Evolutionary conservation across 2,329 filamentous ascomycete genomes (phyloP), one percentile per base, ranked within the genome.

Genomic region (Scytalidium lignicola): DNA sequence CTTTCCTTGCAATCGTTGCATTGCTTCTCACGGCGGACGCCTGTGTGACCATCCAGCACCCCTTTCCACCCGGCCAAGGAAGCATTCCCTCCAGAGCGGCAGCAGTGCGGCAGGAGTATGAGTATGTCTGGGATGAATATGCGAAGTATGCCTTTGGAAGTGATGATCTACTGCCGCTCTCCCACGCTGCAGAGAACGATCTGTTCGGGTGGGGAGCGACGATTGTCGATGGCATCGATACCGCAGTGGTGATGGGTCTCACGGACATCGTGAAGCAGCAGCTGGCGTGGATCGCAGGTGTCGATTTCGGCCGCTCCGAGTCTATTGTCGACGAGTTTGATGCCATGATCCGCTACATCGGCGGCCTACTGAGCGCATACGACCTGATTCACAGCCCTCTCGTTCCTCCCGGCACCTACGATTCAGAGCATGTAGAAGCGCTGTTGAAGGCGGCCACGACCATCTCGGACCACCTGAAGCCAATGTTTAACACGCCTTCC

Each of bases 311-410:
- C 32, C 92, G 87, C 61, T 75, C 75, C 32, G 70, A 73, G 6
- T 67, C 73, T 1, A 67, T 71, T 3, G 81, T 93, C 45, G 90
- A 85, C 37, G 67, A 95, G 15, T 95, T 95, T 59, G 89, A 95
- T 67, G 92, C 87, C 0, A 95, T 87, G 1, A 95, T 95, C 61
- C 83, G 90, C 17, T 95, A 95, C 59, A 71, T 95, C 1, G 90
- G 80, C 6, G 89, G 88, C n/a, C 74, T 95, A 58, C 62, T 95
- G 12, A 86, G 45, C 15, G 32, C 32, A 13, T 37, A 37, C 78
- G 85, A 88, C 61, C 73, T 95, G 43, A 70, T 93, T 41, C 82
- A 71, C 1, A 55, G 53, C 28, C 32, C 32, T n/a, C 7, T 37
- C 15, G 32, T 37, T 5, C 32, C 12, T 13, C 7, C 7, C 7